Base-by-base conservation (phyloP, 2,329 filamentous ascomycete species). In the Colletotrichum lini region DNA sequence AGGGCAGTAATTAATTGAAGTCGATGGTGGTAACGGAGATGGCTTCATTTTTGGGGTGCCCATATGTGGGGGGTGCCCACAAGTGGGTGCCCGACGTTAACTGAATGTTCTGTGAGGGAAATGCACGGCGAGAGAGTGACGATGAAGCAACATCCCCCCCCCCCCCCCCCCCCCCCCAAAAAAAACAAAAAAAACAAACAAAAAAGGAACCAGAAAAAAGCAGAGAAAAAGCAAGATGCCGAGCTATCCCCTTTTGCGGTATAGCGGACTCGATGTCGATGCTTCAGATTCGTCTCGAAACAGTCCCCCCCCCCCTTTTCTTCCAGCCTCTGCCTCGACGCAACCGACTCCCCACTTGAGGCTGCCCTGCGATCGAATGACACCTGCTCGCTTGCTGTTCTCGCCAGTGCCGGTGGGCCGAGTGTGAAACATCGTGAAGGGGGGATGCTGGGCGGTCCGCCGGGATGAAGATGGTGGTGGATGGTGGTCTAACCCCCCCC, bases 231-330 rank as follows among this genome's bases (percentile, higher is more conserved):
- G 21, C 15, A 21, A 62, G 30, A 70, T 30, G 21, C 67, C 68
- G 68, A 71, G 45, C 50, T 61, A 67, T 62, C 61, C 23, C 61
- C 61, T 30, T 64, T 64, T 45, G 44, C 61, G n/a, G 23, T 52
- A 42, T 44, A 38, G 45, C 67, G 64, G 68, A 64, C 64, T 58
- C 68, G 38, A 62, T 71, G 65, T 71, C 58, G 64, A 58, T 67
- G 68, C 68, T 71, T 71, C 68, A 71, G 64, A 71, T 71, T 63
- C 68, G 68, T 71, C 68, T 71, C 64, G 68, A 71, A 67, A 71
- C 45, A 40, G 23, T 26, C 35, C 65, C 64, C 26, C 52, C 42
- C 57, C 57, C 23, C 40, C 40, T 30, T 1, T 26, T 26, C 26
- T 26, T 26, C 26, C 26, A 26, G 30, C 6, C 16, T 47, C 64